Conservation (phyloP, 441 rosid species). For the Erysimum cheiri region DNA sequence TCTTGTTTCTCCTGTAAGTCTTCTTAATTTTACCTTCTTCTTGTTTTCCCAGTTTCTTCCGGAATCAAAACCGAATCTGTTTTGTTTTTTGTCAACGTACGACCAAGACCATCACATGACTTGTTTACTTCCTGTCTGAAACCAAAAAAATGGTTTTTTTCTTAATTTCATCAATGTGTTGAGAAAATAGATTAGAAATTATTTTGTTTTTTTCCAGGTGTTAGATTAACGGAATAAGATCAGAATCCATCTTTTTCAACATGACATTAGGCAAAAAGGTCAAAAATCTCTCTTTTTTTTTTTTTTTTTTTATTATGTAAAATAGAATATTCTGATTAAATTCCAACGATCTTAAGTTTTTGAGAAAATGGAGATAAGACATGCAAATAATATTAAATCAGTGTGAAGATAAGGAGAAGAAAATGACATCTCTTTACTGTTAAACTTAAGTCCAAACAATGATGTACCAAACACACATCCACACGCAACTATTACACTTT, state of each 20-base stretch:
- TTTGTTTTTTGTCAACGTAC: slow-evolving; percentile 23
- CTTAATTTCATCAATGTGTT: background rate
- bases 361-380: slow-evolving; percentile 9
- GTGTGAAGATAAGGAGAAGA: slow-evolving; percentile 21
- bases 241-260: background rate
- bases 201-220: background rate
- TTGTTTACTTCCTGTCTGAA: slow-evolving; percentile 11
- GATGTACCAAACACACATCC: slow-evolving; percentile 23
- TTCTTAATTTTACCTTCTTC: background rate
- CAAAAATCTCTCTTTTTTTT: background rate
- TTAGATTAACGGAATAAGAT: slow-evolving; percentile 2
- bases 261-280: slow-evolving; percentile 36
- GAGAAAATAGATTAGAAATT: background rate
- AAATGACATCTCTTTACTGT: background rate
- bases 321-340: background rate
- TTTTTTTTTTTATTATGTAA: background rate
- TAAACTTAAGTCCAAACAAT: background rate
- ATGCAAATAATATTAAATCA: slow-evolving; percentile 26
- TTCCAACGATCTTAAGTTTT: background rate
- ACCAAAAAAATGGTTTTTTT: background rate
- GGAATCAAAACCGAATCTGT: too few relatives aligned
- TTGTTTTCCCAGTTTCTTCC: slow-evolving; percentile 18
- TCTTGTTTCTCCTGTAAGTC: slow-evolving; percentile 26
- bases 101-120: slow-evolving; percentile 28
- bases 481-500: slow-evolving; percentile 20